Conservation (phyloP, 202 grass and related monocot species). For the Zizania palustris region DNA sequence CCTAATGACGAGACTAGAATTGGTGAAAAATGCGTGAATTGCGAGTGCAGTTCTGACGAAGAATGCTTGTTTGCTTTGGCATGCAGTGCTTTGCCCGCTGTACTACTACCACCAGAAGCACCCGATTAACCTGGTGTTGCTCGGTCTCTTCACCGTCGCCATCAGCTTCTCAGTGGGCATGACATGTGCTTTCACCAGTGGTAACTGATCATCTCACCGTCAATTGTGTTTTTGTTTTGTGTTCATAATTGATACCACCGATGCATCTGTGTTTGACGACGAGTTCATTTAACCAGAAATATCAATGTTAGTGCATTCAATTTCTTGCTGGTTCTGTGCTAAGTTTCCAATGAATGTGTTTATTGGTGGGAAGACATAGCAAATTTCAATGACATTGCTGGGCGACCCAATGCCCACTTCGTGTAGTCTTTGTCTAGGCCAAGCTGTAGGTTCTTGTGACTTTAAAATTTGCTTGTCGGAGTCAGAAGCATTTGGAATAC, state of each 20-base stretch:
- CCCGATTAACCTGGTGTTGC: constrained; percentile 77
- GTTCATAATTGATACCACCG: background rate
- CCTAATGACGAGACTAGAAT: background rate
- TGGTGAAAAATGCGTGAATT: background rate
- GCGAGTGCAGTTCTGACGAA: background rate
- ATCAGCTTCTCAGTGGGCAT: constrained; percentile 84
- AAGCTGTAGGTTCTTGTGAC: constrained; percentile 7
- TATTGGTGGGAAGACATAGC: background rate
- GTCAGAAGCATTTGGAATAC: constrained; percentile 32
- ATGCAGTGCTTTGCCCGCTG: constrained; percentile 76
- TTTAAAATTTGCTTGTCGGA: constrained; percentile 31
- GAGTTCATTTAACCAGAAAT: background rate
- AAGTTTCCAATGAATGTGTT: background rate
- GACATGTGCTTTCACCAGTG: constrained; percentile 87
- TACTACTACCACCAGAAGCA: constrained; percentile 79
- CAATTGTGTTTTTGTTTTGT: background rate
- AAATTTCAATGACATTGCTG: background rate
- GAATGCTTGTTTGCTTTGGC: background rate
- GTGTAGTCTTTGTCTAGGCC: background rate
- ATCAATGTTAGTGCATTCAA: background rate
- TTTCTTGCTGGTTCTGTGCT: background rate
- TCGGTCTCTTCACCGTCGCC: constrained; percentile 66
- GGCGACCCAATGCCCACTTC: background rate
- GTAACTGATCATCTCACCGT: constrained; percentile 33
- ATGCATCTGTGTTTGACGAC: background rate